Conservation (phyloP, 2,329 filamentous ascomycete species). For the Epichloe elymi region DNA sequence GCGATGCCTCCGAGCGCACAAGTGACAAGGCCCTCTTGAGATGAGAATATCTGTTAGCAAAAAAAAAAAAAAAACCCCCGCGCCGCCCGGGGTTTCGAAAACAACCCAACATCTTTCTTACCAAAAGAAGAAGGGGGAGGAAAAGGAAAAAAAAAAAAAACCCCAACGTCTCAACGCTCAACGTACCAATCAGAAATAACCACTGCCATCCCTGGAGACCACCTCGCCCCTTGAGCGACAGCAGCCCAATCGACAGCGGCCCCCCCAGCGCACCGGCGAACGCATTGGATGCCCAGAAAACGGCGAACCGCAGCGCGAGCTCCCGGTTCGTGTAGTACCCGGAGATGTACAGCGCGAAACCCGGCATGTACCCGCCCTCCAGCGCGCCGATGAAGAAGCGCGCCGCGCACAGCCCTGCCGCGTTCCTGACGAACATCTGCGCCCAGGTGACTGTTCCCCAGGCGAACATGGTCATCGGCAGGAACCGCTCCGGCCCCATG, state of each 20-base stretch:
- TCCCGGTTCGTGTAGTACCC: conserved; percentile 18
- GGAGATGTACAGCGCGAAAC: conserved; percentile 18
- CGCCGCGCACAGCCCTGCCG: conserved; percentile 12
- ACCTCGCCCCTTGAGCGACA: conserved; percentile 13
- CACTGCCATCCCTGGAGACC: conserved; percentile 18
- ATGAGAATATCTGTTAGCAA: no score
- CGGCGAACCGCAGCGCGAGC: conserved; percentile 14
- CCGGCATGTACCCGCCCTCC: conserved; percentile 20
- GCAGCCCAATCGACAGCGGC: conserved; percentile 14
- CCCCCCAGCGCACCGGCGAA: conserved; percentile 16
- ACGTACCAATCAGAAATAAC: conserved; percentile 17
- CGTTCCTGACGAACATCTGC: conserved; percentile 16
- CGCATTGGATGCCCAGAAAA: conserved; percentile 19
- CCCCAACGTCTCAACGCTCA: no score
- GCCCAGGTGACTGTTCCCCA: conserved; percentile 18
- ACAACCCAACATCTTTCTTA: no score
- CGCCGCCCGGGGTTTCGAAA: no score
- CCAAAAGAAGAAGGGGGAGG: no score
- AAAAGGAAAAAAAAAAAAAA: no score
- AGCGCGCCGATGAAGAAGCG: conserved; percentile 18
- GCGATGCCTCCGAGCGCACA: conserved; percentile 12
- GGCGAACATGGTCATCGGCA: conserved; percentile 17
- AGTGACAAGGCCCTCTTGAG: conserved; percentile 15
- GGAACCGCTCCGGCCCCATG: conserved; percentile 16
- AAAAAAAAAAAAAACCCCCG: no score